Evolutionary conservation across 345 rosid species (phyloP).

Genomic region (Brassica incana): DNA sequence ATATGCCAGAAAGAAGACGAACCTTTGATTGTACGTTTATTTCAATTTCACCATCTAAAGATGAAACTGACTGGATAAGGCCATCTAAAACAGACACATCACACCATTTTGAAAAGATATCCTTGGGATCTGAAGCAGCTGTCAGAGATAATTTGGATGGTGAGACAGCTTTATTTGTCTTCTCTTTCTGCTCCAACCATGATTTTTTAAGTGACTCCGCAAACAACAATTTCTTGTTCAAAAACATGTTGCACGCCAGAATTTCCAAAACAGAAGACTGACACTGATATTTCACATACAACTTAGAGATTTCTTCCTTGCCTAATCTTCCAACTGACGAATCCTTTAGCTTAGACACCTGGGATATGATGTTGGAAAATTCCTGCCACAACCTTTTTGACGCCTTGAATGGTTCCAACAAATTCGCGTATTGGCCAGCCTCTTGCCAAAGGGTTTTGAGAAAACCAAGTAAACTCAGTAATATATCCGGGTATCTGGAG

Average conservation of each 20-base stretch:
- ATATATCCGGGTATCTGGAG: conserved; percentile 61
- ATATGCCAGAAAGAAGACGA: conserved; percentile 5
- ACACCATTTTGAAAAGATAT: conserved; percentile 61
- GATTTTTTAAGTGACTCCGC: conserved; percentile 53
- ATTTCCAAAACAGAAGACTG: conserved; percentile 73
- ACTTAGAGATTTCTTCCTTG: conserved; percentile 46
- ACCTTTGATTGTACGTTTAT: conserved; percentile 51
- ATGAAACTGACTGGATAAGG: conserved; percentile 59
- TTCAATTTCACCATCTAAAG: conserved; percentile 53
- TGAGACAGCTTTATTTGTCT: conserved; percentile 32
- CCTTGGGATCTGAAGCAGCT: conserved; percentile 45
- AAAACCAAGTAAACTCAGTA: conserved; percentile 63
- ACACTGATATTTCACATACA: conserved; percentile 59
- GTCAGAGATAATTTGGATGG: conserved; percentile 37
- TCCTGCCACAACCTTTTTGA: conserved; percentile 69
- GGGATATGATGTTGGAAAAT: conserved; percentile 49
- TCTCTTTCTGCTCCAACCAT: conserved; percentile 40
- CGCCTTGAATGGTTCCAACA: conserved; percentile 57
- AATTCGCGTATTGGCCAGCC: conserved; percentile 60
- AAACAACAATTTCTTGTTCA: conserved; percentile 67
- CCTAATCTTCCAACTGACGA: conserved; percentile 43
- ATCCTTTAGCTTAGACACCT: conserved; percentile 42
- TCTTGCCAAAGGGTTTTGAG: conserved; percentile 93
- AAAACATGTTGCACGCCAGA: conserved; percentile 75
- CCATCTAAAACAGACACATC: conserved; percentile 52